Conservation (phyloP, 2,329 filamentous ascomycete genomes). For the Cladophialophora psammophila region DNA sequence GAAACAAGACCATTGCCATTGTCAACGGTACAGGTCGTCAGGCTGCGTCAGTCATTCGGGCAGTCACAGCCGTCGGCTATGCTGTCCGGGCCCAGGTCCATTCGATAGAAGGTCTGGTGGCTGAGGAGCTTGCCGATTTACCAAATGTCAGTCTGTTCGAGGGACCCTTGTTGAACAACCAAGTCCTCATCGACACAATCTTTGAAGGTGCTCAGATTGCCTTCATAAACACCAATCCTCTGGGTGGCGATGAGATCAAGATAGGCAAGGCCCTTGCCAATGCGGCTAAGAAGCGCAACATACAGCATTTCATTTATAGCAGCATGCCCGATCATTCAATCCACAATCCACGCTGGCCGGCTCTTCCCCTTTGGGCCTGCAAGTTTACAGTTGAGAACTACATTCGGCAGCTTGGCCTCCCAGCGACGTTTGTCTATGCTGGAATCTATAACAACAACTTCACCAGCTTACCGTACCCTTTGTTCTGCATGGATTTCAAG, state of each 20-base stretch:
- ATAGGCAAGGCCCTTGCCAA: conserved; percentile 90
- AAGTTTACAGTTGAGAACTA: conserved; percentile 96
- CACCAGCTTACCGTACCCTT: conserved; percentile 86
- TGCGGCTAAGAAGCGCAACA: conserved; percentile 77
- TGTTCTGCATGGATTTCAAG: conserved; percentile 94
- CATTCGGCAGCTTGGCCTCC: conserved; percentile 79
- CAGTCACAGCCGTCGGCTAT: conserved; percentile 92
- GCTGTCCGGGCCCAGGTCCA: conserved; percentile 90
- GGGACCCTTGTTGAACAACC: conserved; percentile 73
- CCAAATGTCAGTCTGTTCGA: conserved; percentile 79
- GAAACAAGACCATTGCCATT: conserved; percentile 80
- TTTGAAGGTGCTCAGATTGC: conserved; percentile 86
- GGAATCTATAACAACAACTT: conserved; percentile 99
- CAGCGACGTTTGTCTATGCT: conserved; percentile 91
- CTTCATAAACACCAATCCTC: conserved; percentile 98
- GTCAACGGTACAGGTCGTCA: conserved; percentile 97
- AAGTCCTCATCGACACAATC: conserved; percentile 74
- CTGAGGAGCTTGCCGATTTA: conserved; percentile 80
- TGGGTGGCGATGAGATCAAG: conserved; percentile 83
- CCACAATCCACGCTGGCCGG: conserved; percentile 78
- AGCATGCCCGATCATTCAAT: conserved; percentile 95
- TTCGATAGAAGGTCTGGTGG: conserved; percentile 85
- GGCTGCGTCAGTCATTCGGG: conserved; percentile 91
- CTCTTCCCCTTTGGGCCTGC: conserved; percentile 86
- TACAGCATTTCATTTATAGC: conserved; percentile 94